These are phyloP conservation scores for Penicillium tannophilum DNA, from an alignment of 495 filamentous ascomycete species.

Conservation along the genomic window DNA sequence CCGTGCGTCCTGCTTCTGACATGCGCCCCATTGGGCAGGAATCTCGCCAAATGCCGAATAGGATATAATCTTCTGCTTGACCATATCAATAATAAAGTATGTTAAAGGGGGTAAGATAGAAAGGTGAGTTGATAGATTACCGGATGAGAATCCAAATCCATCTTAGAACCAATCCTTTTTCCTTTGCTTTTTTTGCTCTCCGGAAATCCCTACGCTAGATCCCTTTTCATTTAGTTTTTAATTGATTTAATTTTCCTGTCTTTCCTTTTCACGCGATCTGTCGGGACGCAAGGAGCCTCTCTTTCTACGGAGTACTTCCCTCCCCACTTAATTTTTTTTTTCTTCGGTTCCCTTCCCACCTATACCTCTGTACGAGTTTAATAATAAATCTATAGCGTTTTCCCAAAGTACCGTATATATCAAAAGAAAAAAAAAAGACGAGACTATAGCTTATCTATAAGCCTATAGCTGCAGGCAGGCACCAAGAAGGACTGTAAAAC, in stretches of 20 bases:
- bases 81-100: slow-evolving; percentile 5
- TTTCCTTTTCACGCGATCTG: slow-evolving; percentile 15
- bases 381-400: not conserved
- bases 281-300: slow-evolving; percentile 16
- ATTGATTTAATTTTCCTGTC: not conserved
- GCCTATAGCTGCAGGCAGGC: no score
- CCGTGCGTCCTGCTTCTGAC: slow-evolving; percentile 20
- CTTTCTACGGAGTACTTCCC: not conserved
- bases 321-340: not conserved
- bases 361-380: not conserved
- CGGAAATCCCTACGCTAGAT: no score
- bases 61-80: not conserved
- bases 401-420: not conserved
- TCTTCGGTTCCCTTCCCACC: not conserved
- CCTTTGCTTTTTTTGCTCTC: no score
- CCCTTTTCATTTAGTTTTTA: not conserved
- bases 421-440: not conserved
- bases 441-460: not conserved
- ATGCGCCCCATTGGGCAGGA: slow-evolving; percentile 1
- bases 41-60: not conserved
- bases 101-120: not conserved
- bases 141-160: not conserved
- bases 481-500: no score
- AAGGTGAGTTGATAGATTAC: not conserved
- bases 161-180: not conserved